These are phyloP conservation scores for Komagataea norvegica DNA, from an alignment of 1,139 yeast genomes.

Conservation along the genomic window DNA sequence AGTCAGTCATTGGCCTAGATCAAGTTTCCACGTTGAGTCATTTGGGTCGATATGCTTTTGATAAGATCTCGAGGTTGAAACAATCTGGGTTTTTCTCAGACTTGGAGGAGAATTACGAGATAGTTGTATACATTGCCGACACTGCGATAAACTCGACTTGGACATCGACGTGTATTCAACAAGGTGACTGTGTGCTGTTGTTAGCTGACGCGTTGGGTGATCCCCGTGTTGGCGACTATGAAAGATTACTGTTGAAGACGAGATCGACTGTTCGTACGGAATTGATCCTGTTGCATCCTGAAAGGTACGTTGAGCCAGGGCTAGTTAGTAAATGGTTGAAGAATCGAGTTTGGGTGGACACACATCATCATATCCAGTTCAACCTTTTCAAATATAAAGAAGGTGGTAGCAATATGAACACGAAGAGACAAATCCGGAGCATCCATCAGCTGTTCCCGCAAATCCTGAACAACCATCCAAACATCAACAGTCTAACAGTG, in stretches of 20 bases:
- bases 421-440: neutral
- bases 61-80: conserved; percentile 77
- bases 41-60: conserved; percentile 90
- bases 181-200: conserved; percentile 83
- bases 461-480: conserved; percentile 8
- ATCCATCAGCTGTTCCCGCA: conserved; percentile 9
- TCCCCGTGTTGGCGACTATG: conserved; percentile 81
- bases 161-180: conserved; percentile 91
- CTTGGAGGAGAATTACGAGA: conserved; percentile 82
- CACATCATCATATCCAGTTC: conserved; percentile 83
- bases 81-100: conserved; percentile 88
- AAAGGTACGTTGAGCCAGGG: conserved; percentile 77
- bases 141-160: conserved; percentile 78
- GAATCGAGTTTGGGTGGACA: conserved; percentile 82
- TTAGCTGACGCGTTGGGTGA: conserved; percentile 68
- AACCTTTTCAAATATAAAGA: conserved; percentile 9
- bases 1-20: conserved; percentile 70
- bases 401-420: neutral
- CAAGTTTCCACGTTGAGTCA: conserved; percentile 77
- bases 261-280: conserved; percentile 89
- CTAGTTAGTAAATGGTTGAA: conserved; percentile 82
- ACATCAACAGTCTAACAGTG: conserved; percentile 27
- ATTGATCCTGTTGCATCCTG: conserved; percentile 77
- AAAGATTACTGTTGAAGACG: conserved; percentile 64
- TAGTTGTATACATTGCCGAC: conserved; percentile 85